Base-by-base conservation (phyloP, 2,329 filamentous ascomycete species). In the Cladosporium sp. region DNA sequence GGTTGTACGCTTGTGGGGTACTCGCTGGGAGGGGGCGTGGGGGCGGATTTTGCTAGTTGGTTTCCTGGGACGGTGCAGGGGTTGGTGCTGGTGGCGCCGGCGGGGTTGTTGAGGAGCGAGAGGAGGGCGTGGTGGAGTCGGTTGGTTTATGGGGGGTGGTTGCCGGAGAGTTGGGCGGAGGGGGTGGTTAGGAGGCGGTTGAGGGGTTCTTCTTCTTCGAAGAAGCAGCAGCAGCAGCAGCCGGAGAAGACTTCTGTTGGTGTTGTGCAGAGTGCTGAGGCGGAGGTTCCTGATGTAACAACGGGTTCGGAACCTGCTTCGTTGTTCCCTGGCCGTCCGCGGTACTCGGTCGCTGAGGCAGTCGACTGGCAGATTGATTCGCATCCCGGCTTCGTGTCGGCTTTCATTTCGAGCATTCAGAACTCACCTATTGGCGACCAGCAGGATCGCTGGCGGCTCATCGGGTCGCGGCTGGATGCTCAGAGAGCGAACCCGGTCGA, bases 31-130 rank as follows among this genome's bases (percentile, higher is more conserved):
- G 89, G 89, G 30, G 86, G 85, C 12, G 79, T 95, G 36, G 78
- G 80, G 1, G 83, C 82, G 8, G 76, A 82, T 17, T 92, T 93
- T 63, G 79, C 86, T 1, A 77, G 79, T 1, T 82, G 82, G 62
- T 88, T 89, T 61, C 81, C 86, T 0, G 68, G 80, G 42, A 73
- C 92, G 50, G 76, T 96, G 12, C 76, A 78, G 11, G 80, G 78
- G 8, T 74, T 96, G 18, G 75, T 93, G 9, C 78, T 96, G 5
- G 78, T 96, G 37, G 89, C 89, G 0, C 89, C 91, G 0, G 78
- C 84, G 0, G 91, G 91, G 0, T 74, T 96, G 39, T 80, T 96
- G 43, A 78, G 86, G n/a, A 68, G 72, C 4, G 70, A 72, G 12
- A 82, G 86, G 60, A 76, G 89, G 51, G 77, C 78, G 52, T 78